Base-by-base conservation (phyloP, 2,329 filamentous ascomycete species). In the Xylaria sp. region DNA sequence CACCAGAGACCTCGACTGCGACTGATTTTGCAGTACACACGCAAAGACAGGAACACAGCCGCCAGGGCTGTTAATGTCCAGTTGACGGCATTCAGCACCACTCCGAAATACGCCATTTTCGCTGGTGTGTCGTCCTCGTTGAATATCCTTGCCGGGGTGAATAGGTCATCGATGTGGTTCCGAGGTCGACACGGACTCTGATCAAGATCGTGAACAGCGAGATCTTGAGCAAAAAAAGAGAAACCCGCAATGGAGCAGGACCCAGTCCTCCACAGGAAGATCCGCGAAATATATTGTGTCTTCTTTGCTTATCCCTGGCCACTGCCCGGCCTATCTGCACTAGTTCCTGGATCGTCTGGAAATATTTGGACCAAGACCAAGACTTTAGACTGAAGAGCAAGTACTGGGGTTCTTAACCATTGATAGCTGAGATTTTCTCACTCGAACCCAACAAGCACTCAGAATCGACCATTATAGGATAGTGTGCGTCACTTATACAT, bases 1-100 rank as follows among this genome's bases (percentile, higher is more conserved):
- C 73, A 75, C 72, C 73, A 75, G 41, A 75, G 56, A 28, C 72
- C 73, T 54, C 73, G 70, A 46, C 64, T 31, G 36, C 67, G 63
- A 52, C 67, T 68, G 39, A 74, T 63, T 63, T 75, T 75, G 69
- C 72, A 74, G 46, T 74, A 75, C 20, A 75, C 12, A 28, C 73
- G 72, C 56, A 75, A 54, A 23, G 56, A 52, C n/a, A 74, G 55
- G 52, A 75, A 74, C 13, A 62, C 62, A 10, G 46, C 63, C 46
- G 73, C 69, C 64, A 75, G 46, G 41, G 59, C 55, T 36, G 67
- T 67, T 48, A 75, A 70, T 12, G 55, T 39, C 73, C 73, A 75
- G 64, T 75, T 72, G 65, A 72, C 71, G 56, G 68, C 66, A 41
- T 74, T 72, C 66, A 75, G 62, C 62, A 74, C 68, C 20, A 72